These are phyloP conservation scores for Hura crepitans DNA, from an alignment of 441 rosid species.

Conservation along the genomic window DNA sequence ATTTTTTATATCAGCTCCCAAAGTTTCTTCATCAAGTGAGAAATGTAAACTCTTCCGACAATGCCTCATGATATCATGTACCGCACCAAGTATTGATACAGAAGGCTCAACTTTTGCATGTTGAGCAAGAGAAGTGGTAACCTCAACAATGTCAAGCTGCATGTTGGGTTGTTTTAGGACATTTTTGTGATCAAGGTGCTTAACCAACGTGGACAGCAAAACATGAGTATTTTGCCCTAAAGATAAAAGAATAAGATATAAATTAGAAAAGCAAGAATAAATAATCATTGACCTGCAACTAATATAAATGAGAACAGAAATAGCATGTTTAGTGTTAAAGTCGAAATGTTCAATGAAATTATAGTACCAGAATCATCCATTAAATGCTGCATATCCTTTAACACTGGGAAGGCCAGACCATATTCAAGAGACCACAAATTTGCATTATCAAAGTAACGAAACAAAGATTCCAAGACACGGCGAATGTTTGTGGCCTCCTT, in stretches of 20 bases:
- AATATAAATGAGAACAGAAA: conserved; percentile 13
- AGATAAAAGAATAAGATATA: conserved; percentile 23
- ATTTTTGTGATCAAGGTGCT: conserved; percentile 91
- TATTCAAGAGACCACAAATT: conserved; percentile 67
- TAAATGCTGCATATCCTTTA: conserved; percentile 75
- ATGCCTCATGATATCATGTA: conserved; percentile 71
- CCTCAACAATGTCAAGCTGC: conserved; percentile 76
- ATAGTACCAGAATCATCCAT: conserved; percentile 71
- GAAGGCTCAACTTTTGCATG: conserved; percentile 64
- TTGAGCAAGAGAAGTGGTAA: conserved; percentile 63
- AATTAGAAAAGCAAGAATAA: conserved; percentile 18
- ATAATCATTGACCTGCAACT: conserved; percentile 12
- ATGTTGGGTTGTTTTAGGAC: conserved; percentile 68
- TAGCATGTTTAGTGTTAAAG: conserved; percentile 12
- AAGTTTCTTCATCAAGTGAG: conserved; percentile 61
- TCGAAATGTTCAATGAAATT: conserved; percentile 8
- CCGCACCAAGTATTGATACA: conserved; percentile 68
- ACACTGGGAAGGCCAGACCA: conserved; percentile 69
- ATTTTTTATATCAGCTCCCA: conserved; percentile 57
- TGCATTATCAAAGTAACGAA: conserved; percentile 68
- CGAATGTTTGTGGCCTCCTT: conserved; percentile 86
- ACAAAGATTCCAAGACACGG: conserved; percentile 77
- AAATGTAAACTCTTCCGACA: conserved; percentile 74
- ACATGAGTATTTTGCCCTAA: conserved; percentile 79
- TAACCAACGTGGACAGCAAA: conserved; percentile 68